These are phyloP conservation scores for Mycena rosella DNA, from an alignment of 768 basidiomycete species.

Conservation along the genomic window DNA sequence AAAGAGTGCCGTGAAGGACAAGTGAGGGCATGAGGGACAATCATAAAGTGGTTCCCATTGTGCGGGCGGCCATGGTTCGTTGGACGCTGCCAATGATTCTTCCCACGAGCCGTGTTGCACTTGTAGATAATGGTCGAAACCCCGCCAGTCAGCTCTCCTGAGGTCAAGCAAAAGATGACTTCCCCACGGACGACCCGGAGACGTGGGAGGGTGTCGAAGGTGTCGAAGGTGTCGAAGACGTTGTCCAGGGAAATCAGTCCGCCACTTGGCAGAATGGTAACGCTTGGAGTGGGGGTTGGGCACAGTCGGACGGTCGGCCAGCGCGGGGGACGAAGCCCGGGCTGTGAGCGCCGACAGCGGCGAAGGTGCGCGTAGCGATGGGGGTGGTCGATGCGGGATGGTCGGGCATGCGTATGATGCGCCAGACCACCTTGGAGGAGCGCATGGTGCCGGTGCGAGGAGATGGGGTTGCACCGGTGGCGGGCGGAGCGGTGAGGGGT, in stretches of 20 bases:
- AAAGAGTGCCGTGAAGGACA: not conserved
- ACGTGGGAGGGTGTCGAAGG: conserved; percentile 21
- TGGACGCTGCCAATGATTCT: too few species aligned
- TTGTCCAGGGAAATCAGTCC: not conserved
- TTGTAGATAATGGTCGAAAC: too few species aligned
- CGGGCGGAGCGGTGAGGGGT: too few species aligned
- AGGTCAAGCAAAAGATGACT: too few species aligned
- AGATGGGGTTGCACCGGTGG: too few species aligned
- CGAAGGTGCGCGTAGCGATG: not conserved
- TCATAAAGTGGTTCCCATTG: not conserved
- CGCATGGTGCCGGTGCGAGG: too few species aligned
- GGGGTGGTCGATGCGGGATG: not conserved
- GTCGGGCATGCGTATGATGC: too few species aligned
- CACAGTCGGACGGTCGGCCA: not conserved
- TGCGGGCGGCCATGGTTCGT: too few species aligned
- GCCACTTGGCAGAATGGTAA: not conserved
- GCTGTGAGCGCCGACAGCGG: not conserved
- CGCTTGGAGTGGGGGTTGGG: not conserved
- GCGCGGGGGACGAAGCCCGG: not conserved
- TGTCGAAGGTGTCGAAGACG: too few species aligned
- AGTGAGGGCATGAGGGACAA: not conserved
- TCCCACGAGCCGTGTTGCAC: too few species aligned
- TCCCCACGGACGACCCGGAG: conserved; percentile 20
- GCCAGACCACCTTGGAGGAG: too few species aligned
- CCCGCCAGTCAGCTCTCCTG: too few species aligned